Conservation (phyloP, 2,329 filamentous ascomycete genomes). For the Zymoseptoria passerinii region DNA sequence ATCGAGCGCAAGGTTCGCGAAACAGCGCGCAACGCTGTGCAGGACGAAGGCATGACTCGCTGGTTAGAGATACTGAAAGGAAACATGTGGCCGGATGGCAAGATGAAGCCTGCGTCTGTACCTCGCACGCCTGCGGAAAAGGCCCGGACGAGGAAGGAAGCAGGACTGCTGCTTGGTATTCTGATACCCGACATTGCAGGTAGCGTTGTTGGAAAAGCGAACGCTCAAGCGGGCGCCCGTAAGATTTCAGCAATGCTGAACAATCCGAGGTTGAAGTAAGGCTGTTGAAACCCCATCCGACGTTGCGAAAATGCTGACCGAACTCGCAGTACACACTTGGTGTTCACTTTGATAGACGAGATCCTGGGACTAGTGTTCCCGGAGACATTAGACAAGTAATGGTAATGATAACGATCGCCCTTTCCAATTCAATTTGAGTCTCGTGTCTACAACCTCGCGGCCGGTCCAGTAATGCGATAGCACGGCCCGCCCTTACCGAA, state of each 20-base stretch:
- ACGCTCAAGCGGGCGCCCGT: constrained; percentile 82
- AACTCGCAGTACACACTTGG: constrained; percentile 38
- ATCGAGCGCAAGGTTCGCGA: constrained; percentile 94
- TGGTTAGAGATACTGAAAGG: constrained; percentile 69
- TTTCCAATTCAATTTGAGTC: neutral
- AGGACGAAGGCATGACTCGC: constrained; percentile 68
- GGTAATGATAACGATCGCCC: neutral
- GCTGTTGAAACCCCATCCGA: constrained; percentile 18
- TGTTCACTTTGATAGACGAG: constrained; percentile 44
- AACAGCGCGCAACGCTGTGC: constrained; percentile 61
- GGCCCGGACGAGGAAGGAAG: constrained; percentile 72
- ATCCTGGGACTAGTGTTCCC: constrained; percentile 39
- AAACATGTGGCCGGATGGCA: constrained; percentile 71
- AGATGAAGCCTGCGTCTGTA: constrained; percentile 41
- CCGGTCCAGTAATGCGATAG: constrained; percentile 9
- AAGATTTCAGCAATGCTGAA: constrained; percentile 87
- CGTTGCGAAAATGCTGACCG: constrained; percentile 17
- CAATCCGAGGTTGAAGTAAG: constrained; percentile 81
- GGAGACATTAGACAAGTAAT: constrained; percentile 19
- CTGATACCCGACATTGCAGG: constrained; percentile 84
- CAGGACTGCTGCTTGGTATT: constrained; percentile 79
- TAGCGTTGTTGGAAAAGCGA: constrained; percentile 84
- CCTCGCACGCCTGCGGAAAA: constrained; percentile 64
- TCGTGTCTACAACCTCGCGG: neutral
- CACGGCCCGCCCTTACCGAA: constrained; percentile 16